These are phyloP conservation scores for Colletotrichum neosansevieriae DNA, from an alignment of 2,329 filamentous ascomycete genomes.

Conservation along the genomic window DNA sequence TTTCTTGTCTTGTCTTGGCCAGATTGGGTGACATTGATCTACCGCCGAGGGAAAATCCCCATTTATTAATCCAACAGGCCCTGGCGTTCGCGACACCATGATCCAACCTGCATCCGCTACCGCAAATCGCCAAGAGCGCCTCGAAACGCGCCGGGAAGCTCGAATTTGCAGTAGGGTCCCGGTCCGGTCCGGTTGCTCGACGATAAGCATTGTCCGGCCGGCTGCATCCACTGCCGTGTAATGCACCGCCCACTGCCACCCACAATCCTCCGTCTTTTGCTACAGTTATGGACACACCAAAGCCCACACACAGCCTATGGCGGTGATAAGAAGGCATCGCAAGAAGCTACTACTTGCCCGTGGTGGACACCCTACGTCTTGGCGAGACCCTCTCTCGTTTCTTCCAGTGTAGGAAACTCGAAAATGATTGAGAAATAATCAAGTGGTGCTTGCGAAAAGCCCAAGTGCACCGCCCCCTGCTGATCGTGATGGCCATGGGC, in stretches of 20 bases:
- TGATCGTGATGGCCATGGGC: not conserved
- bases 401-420: not conserved
- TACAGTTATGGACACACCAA: not conserved
- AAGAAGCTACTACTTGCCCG: conserved; percentile 2
- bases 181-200: not conserved
- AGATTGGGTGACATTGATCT: conserved; percentile 37
- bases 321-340: not conserved
- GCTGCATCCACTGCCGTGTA: conserved; percentile 27
- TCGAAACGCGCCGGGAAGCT: conserved; percentile 24
- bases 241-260: conserved; percentile 1
- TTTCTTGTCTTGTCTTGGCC: conserved; percentile 24
- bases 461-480: not conserved
- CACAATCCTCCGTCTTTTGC: not conserved
- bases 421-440: conserved; percentile 14
- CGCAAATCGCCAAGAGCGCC: conserved; percentile 35
- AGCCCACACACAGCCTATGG: no score
- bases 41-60: conserved; percentile 23
- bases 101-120: not conserved
- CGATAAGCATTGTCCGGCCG: conserved; percentile 30
- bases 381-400: conserved; percentile 31
- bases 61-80: not conserved
- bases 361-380: conserved; percentile 22
- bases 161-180: not conserved
- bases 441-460: not conserved
- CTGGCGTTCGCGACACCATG: no score